phyloP scores from a whole-genome alignment of 108 stramenopile genomes.

The Nannochloropsis salina region DNA sequence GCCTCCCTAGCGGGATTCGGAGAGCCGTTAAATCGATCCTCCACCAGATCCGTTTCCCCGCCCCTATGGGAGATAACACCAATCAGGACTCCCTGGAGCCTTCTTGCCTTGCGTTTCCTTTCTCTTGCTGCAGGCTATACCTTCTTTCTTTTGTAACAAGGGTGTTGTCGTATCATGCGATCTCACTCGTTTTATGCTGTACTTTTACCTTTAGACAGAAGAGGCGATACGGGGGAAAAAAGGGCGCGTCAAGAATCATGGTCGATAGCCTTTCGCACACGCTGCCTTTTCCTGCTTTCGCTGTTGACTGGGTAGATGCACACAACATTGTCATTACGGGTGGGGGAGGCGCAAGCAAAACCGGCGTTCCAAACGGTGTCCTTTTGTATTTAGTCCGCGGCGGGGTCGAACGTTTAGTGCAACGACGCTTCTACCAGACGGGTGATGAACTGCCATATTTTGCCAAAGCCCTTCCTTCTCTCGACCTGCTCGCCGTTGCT shows the following conservation, averaged over 20 bases:
- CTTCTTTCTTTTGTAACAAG: background rate
- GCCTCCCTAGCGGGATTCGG: no score
- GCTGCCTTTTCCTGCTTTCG: background rate
- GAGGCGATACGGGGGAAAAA: background rate
- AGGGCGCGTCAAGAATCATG: background rate
- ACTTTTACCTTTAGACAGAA: background rate
- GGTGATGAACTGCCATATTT: background rate
- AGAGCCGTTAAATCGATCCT: no score
- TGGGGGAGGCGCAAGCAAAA: background rate
- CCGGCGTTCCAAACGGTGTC: background rate
- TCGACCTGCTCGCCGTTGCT: background rate
- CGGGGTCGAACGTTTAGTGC: background rate
- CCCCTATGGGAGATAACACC: background rate
- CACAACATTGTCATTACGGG: background rate
- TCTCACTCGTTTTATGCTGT: background rate
- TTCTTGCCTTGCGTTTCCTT: background rate
- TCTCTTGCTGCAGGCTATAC: background rate
- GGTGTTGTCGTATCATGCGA: background rate
- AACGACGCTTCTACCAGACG: background rate
- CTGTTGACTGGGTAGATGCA: background rate
- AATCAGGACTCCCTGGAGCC: background rate
- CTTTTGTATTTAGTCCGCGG: background rate
- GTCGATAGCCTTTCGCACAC: background rate
- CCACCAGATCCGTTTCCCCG: background rate
- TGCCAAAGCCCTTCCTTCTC: constrained; percentile 8